phyloP scores from a whole-genome alignment of 345 rosid genomes.

The Acer campestre region DNA sequence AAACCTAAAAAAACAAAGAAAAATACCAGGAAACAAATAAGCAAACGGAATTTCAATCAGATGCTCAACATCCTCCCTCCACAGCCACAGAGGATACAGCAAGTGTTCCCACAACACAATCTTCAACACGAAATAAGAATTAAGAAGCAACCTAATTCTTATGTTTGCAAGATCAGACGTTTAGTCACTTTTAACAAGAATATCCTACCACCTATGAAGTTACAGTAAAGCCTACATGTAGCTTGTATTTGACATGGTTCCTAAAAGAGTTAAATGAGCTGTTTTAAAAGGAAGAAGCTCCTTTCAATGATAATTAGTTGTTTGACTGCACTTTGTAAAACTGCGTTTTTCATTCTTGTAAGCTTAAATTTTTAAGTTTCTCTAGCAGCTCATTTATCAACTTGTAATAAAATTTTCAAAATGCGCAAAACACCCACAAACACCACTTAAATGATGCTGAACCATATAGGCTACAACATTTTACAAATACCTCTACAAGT shows the following conservation, averaged over 20 bases:
- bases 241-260: not conserved
- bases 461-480: not conserved
- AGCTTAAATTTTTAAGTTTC: not conserved
- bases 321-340: not conserved
- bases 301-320: too few species aligned
- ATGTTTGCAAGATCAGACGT: not conserved
- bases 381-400: not conserved
- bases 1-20: conserved; percentile 44
- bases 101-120: conserved; percentile 5
- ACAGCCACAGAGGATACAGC: not conserved
- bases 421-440: not conserved
- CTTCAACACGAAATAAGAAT: conserved; percentile 13
- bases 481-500: not conserved
- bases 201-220: not conserved
- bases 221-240: not conserved
- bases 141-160: not conserved
- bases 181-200: not conserved
- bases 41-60: conserved; percentile 6
- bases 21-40: conserved; percentile 15
- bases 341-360: not conserved
- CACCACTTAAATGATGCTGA: not conserved
- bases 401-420: not conserved
- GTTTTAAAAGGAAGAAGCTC: not conserved
- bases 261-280: not conserved
- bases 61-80: conserved; percentile 10